A percentile compares a stretch with the other conserved stretches of the same genome.
phyloP scores from a whole-genome alignment of 2,329 filamentous ascomycete species.

The Calonectria pseudoturangicola region DNA sequence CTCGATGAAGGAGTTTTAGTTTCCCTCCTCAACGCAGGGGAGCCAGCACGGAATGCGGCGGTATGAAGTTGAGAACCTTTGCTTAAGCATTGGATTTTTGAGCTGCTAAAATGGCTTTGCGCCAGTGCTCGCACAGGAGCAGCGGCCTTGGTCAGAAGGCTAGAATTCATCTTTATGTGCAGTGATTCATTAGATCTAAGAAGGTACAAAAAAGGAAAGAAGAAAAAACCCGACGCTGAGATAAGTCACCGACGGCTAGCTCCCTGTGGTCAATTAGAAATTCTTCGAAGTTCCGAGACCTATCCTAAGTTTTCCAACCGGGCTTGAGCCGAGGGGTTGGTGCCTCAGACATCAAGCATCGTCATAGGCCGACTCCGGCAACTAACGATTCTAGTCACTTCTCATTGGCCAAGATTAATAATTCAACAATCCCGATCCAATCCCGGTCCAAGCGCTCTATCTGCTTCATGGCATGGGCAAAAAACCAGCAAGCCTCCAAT shows the following conservation, averaged over 20 bases:
- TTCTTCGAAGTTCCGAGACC: constrained; percentile 53
- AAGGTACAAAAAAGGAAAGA: constrained; percentile 38
- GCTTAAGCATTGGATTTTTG: constrained; percentile 64
- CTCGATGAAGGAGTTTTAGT: constrained; percentile 46
- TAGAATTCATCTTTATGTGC: constrained; percentile 67
- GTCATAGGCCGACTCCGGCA: constrained; percentile 56
- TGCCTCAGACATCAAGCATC: constrained; percentile 56
- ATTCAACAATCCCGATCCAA: constrained; percentile 45
- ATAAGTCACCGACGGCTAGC: constrained; percentile 42
- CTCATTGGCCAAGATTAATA: constrained; percentile 43
- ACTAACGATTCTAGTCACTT: constrained; percentile 36
- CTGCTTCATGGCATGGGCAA: background rate
- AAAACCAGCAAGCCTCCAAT: background rate
- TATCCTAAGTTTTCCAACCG: constrained; percentile 57
- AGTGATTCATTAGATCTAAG: constrained; percentile 55
- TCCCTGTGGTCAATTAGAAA: constrained; percentile 48
- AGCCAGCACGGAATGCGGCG: constrained; percentile 48
- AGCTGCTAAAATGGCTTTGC: constrained; percentile 64
- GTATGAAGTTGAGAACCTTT: constrained; percentile 62
- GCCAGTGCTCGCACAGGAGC: constrained; percentile 68
- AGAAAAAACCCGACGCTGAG: constrained; percentile 32
- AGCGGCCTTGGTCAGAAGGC: constrained; percentile 67
- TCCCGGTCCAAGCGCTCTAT: constrained; percentile 35
- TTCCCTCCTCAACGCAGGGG: constrained; percentile 44
- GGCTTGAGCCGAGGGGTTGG: constrained; percentile 51